Evolutionary conservation across 1,139 yeast species (phyloP), one percentile per base, ranked within the genome.

Genomic region (Pichia inconspicua): DNA sequence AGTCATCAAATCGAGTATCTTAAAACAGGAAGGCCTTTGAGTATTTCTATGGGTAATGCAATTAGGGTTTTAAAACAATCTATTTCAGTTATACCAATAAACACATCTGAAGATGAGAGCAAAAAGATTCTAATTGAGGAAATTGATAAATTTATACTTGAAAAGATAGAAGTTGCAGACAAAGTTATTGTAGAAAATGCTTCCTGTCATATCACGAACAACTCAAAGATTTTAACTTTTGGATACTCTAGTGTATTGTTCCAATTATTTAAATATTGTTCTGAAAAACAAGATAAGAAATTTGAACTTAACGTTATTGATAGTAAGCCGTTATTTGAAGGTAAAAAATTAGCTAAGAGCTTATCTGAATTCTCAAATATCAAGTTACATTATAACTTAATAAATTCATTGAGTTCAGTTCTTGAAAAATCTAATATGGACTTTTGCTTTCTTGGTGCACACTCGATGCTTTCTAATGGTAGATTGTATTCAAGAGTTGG

Each of bases 11-110:
- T 94, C 56, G 98, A 92, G 61, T 88, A 85, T 57, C 72, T 94
- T 57, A 92, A 88, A 60, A 80, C 90, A 11, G 92, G 97, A 1
- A 79, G 99, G 55, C 97, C 97, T 0, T 72, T 94, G 49, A 82
- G 95, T 49, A 86, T 90, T 10, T 79, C 96, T 1, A 94, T 94
- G 98, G 98, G 99, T 46, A 92, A 90, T 68, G 94, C 97, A 3
- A 94, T 94, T 55, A 79, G 98, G 58, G 89, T 97, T 96, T 74
- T 94, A 55, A 94, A 94, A 64, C 97, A 90, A 68, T 94, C 87
- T 63, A 92, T 94, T 49, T 82, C 96, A 1, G 76, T 78, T 48
- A 78, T 84, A 48, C 78, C 86, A 45, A 78, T 85, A 50, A 95
- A 85, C 55, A 72, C 80, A 30, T 71, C 80, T 15, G 97, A 90